Base-by-base conservation (phyloP, 371 early-diverging fungal species). In the Chytridium lagenaria region DNA sequence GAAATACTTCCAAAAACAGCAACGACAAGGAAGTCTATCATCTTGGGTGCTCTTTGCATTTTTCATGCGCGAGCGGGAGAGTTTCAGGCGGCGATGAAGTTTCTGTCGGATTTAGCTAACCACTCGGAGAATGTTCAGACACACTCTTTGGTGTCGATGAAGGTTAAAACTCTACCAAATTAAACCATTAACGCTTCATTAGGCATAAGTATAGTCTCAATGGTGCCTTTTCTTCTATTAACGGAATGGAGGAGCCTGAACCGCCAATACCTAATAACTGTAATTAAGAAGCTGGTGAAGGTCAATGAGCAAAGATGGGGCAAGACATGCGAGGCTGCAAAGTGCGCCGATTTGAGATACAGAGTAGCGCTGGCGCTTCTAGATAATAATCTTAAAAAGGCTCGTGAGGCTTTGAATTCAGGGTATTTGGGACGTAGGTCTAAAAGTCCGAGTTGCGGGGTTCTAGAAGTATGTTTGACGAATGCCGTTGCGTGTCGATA, bases 161-260 rank as follows among this genome's bases (percentile, higher is more conserved):
- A 61, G 61, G 61, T 61, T 16, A 61, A 12, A 2, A 16, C 10
- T 23, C 44, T 44, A 12, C 12, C 7, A 44, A 7, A 12, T 7
- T 7, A 7, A 44, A 44, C 12, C 19, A 12, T 19, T 44, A 44
- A 44, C 7, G 7, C 44, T 7, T 12, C 7, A 19, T 19, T 12
- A 23, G 55, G 7, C 55, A 22, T 52, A 12, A 52, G 55, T 26
- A 61, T 61, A 3, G 16, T 23, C 7, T 61, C 61, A 7, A 3
- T 61, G 16, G 23, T 61, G 3, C 61, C 61, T 28, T 61, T 61
- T 26, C 36, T 61, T 7, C 61, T 61, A 10, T 10, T 61, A 2
- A 61, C 61, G 15, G 61, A 61, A 34, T 61, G 61, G 36, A 31
- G 61, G 23, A 61, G 36, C 15, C 23, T 61, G 34, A 31, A 37